phyloP scores from a whole-genome alignment of 352 stramenopile genomes.

The Phytopythium delawarense region DNA sequence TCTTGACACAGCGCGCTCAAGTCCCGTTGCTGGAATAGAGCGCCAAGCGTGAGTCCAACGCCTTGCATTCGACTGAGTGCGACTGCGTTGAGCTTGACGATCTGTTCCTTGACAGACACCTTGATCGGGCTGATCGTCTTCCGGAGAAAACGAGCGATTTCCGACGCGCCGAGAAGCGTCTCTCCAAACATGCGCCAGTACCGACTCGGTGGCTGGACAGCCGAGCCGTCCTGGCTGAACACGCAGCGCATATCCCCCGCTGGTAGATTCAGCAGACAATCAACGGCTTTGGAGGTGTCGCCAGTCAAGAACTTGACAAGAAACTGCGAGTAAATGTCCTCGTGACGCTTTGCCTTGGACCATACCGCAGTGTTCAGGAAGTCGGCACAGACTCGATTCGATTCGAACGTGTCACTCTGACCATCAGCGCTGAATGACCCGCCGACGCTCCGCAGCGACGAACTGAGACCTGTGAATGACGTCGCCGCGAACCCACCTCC shows the following conservation, averaged over 20 bases:
- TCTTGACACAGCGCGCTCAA: constrained; percentile 41
- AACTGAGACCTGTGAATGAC: constrained; percentile 59
- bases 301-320: constrained; percentile 64
- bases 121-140: constrained; percentile 50
- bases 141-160: constrained; percentile 59
- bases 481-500: constrained; percentile 24
- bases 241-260: constrained; percentile 51
- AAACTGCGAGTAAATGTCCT: constrained; percentile 77
- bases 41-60: constrained; percentile 40
- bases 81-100: constrained; percentile 49
- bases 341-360: constrained; percentile 35
- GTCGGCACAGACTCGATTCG: constrained; percentile 43
- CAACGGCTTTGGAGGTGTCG: constrained; percentile 38
- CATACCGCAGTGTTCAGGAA: constrained; percentile 62
- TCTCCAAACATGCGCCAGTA: constrained; percentile 79
- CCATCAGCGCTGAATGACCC: neutral
- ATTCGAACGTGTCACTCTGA: constrained; percentile 5
- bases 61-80: constrained; percentile 46
- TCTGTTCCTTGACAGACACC: constrained; percentile 40
- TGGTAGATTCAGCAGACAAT: constrained; percentile 46
- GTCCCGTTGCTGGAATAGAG: constrained; percentile 63
- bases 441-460: constrained; percentile 29
- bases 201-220: constrained; percentile 14
- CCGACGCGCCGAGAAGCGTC: constrained; percentile 61
- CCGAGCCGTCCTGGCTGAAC: constrained; percentile 26